phyloP scores from a whole-genome alignment of 2,329 filamentous ascomycete species.

The Chaetoscypha palmicola region DNA sequence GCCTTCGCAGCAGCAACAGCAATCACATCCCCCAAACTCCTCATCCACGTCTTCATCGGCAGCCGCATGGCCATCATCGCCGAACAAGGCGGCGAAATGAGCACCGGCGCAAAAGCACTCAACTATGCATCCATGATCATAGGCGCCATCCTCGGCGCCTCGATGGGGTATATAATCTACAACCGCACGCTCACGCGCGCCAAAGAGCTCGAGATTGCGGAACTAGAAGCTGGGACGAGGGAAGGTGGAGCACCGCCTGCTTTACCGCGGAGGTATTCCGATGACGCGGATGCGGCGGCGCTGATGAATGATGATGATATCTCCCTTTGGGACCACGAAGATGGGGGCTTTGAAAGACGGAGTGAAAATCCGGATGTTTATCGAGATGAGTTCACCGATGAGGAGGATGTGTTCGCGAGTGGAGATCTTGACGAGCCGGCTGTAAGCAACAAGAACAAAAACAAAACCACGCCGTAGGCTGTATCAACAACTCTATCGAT shows the following conservation, averaged over 20 bases:
- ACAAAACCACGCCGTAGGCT: not conserved
- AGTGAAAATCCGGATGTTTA: conserved; percentile 13
- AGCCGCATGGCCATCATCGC: conserved; percentile 73
- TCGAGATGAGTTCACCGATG: conserved; percentile 28
- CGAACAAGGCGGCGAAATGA: conserved; percentile 80
- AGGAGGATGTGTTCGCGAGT: conserved; percentile 23
- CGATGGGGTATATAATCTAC: conserved; percentile 82
- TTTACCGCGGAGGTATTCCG: conserved; percentile 14
- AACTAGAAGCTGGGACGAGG: conserved; percentile 22
- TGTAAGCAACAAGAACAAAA: not conserved
- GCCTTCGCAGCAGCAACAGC: conserved; percentile 78
- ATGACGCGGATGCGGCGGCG: conserved; percentile 21
- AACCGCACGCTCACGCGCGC: conserved; percentile 58
- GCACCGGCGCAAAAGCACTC: conserved; percentile 65
- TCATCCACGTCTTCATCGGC: conserved; percentile 91
- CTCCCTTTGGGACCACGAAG: conserved; percentile 28
- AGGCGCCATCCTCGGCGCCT: conserved; percentile 62
- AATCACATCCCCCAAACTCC: conserved; percentile 73
- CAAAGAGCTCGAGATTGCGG: conserved; percentile 42
- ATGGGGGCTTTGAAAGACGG: conserved; percentile 5
- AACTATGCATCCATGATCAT: conserved; percentile 78
- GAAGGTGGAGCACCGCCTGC: conserved; percentile 7
- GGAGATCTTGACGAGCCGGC: conserved; percentile 17
- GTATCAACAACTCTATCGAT: no score
- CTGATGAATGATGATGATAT: conserved; percentile 32